Base-by-base conservation (phyloP, 2,329 filamentous ascomycete species). In the Leptographium radiaticola region DNA sequence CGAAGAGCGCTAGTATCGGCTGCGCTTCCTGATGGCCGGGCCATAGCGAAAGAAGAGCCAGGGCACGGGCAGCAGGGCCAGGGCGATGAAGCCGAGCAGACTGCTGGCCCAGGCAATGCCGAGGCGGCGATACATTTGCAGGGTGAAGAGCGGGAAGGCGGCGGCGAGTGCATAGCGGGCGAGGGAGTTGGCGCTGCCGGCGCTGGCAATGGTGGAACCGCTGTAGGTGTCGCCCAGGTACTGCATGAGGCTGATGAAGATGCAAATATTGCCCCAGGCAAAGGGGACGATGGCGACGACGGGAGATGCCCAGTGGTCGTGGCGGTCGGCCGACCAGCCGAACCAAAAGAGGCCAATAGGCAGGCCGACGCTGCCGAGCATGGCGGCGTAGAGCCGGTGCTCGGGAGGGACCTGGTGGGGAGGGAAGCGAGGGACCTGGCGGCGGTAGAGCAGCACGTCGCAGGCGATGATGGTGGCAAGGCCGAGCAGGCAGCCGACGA, bases 311-410 rank as follows among this genome's bases (percentile, higher is more conserved):
- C 77, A 81, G 4, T 71, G 70, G 1, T 75, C 62, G 8, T 67
- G 67, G 1, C 58, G 55, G 6, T 68, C 64, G 0, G 75, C 73
- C 1, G 75, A 73, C 80, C 80, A 83, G 0, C 72, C 77, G 58
- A 80, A 80, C 77, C 79, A 80, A 60, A 82, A 81, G 11, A 83
- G 62, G 0, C 73, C 73, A 0, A 76, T 51, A 0, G 77, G 76
- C 8, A 81, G 63, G 0, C 74, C 73, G 15, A 78, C 45, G 55
- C 75, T 75, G 1, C 78, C 79, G 10, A 80, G 64, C 75, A 83
- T 81, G 16, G 78, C 77, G 1, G 74, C 71, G 55, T 80, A 76
- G 12, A 85, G 66, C 0, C 81, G 69, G 56, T 82, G 69, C 63
- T 84, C 80, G 0, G 80, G 79, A 0, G 71, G 70, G 0, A 73